Conservation (phyloP, 1,284 basidiomycete genomes). For the Singerocomus inundabilis region DNA sequence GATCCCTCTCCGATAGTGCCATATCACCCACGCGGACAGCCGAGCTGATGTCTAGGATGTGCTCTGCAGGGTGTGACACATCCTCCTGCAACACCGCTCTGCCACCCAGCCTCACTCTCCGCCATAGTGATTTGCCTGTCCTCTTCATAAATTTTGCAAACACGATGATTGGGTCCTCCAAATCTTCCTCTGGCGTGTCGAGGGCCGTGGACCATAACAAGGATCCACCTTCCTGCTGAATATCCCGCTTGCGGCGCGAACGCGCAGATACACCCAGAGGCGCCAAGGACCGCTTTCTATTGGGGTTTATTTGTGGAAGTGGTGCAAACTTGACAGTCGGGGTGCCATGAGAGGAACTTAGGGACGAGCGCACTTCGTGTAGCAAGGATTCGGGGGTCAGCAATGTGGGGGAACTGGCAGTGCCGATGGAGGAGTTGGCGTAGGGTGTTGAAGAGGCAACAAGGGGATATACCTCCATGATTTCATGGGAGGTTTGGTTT, state of each 20-base stretch:
- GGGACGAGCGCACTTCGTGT: constrained; percentile 16
- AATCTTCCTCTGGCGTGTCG: constrained; percentile 22
- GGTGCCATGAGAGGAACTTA: constrained; percentile 16
- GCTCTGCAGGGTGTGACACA: constrained; percentile 7
- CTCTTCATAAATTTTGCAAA: constrained; percentile 50
- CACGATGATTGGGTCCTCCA: constrained; percentile 44
- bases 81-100: constrained; percentile 18
- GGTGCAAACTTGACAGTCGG: constrained; percentile 62
- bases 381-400: constrained; percentile 10
- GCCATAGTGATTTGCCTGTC: constrained; percentile 44
- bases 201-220: constrained; percentile 28
- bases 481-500: constrained; percentile 15
- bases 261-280: constrained; percentile 67
- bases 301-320: constrained; percentile 54
- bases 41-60: constrained; percentile 29
- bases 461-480: constrained; percentile 12
- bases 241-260: constrained; percentile 34
- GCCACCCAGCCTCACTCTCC: constrained; percentile 27
- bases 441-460: constrained; percentile 15
- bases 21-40: constrained; percentile 3
- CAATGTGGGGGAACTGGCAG: constrained; percentile 12
- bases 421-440: constrained; percentile 19
- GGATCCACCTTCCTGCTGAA: constrained; percentile 18
- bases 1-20: constrained; percentile 3
- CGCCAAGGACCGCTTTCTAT: constrained; percentile 51